Conservation (phyloP, 148 eudicot genomes). For the Rhododendron williamsianum region DNA sequence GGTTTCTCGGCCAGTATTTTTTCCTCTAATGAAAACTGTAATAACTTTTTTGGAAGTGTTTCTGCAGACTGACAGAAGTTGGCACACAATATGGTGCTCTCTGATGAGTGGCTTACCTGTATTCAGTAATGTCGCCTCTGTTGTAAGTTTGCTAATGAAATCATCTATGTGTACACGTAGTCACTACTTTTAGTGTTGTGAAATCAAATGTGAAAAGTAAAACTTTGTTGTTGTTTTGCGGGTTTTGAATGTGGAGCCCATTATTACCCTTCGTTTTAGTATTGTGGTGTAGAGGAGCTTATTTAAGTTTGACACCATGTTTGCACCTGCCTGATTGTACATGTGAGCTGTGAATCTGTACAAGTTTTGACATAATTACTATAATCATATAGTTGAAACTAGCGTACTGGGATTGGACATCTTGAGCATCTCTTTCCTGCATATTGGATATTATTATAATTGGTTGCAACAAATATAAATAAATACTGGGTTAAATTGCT, state of each 20-base stretch:
- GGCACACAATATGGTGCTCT: slow-evolving; percentile 79
- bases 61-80: slow-evolving; percentile 55
- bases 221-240: background rate
- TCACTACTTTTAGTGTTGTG: background rate
- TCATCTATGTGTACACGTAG: background rate
- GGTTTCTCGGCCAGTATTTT: background rate
- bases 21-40: background rate
- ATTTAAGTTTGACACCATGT: background rate
- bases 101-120: slow-evolving; percentile 65
- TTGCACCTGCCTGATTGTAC: background rate
- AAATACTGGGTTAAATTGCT: background rate
- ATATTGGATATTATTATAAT: background rate
- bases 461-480: background rate
- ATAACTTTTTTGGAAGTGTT: slow-evolving; percentile 15
- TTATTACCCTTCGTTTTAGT: background rate
- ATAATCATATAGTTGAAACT: background rate
- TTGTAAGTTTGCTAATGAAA: slow-evolving; percentile 53
- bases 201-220: background rate
- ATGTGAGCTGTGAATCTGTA: background rate
- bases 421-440: background rate
- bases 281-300: background rate
- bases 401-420: background rate
- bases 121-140: slow-evolving; percentile 49
- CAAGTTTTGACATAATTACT: background rate
- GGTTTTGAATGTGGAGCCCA: background rate